Conservation (phyloP, 352 stramenopile genomes). For the Discostella stelligera region DNA sequence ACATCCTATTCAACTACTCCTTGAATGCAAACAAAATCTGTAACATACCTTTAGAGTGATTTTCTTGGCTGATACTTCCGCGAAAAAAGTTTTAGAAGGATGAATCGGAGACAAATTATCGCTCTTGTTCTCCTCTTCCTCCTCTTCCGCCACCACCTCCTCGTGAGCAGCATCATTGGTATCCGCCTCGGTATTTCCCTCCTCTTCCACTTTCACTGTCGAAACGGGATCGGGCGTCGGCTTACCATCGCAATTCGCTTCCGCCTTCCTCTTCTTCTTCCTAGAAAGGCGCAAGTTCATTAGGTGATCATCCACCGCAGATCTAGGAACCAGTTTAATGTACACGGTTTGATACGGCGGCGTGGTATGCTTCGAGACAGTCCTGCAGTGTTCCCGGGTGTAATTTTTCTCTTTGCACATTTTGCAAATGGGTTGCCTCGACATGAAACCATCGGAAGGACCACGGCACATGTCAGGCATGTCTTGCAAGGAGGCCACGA, state of each 20-base stretch:
- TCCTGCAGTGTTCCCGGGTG: constrained; percentile 68
- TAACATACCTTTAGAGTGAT: constrained; percentile 23
- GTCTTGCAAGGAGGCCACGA: constrained; percentile 65
- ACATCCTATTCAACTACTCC: background rate
- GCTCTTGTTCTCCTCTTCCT: constrained; percentile 19
- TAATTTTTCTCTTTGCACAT: constrained; percentile 77
- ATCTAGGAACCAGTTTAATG: constrained; percentile 49
- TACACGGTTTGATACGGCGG: constrained; percentile 78
- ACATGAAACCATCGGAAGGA: constrained; percentile 56
- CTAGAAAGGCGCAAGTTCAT: constrained; percentile 8
- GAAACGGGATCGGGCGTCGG: constrained; percentile 1
- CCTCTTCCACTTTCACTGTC: too few relatives aligned
- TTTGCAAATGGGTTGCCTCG: constrained; percentile 66
- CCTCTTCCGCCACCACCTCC: constrained; percentile 4
- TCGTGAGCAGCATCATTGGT: constrained; percentile 8
- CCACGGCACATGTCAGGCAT: constrained; percentile 59
- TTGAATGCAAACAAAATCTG: background rate
- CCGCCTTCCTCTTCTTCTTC: constrained; percentile 39
- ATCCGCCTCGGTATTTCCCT: too few relatives aligned
- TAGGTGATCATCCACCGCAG: background rate
- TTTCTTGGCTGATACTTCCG: constrained; percentile 51
- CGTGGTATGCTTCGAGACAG: constrained; percentile 66
- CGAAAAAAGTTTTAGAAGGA: constrained; percentile 64
- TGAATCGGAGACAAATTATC: constrained; percentile 68
- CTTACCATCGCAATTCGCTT: constrained; percentile 32